A percentile compares a stretch with the other conserved stretches of the same genome.
Conservation (phyloP, 225 moss, liverwort and hornwort species). For the Physcomitrium patens region DNA sequence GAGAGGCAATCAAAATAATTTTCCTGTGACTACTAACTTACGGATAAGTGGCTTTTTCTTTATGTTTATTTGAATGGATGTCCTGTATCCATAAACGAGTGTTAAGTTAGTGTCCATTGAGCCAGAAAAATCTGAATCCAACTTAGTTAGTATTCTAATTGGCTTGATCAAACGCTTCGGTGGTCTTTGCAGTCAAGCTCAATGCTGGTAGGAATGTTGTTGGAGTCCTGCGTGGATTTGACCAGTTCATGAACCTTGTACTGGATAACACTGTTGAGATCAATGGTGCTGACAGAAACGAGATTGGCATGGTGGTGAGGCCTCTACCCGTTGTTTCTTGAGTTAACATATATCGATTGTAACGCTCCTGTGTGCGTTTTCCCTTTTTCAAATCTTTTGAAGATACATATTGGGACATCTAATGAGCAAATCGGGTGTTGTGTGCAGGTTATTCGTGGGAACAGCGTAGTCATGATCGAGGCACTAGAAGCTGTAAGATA, state of each 20-base stretch:
- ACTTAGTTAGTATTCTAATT: background rate
- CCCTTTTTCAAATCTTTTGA: background rate
- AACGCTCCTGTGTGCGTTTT: background rate
- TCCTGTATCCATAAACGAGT: background rate
- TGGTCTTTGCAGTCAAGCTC: constrained; percentile 73
- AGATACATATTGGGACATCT: background rate
- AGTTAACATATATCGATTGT: background rate
- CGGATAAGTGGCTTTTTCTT: background rate
- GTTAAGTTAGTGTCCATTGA: background rate
- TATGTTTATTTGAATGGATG: background rate
- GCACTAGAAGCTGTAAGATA: constrained; percentile 86
- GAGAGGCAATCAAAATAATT: background rate
- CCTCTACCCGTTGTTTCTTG: background rate
- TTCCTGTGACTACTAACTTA: background rate
- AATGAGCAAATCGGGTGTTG: constrained; percentile 20
- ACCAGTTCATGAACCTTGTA: constrained; percentile 99
- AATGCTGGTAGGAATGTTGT: constrained; percentile 93
- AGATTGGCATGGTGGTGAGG: constrained; percentile 97
- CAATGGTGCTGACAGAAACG: constrained; percentile 83
- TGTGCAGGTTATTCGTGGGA: constrained; percentile 90
- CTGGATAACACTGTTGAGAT: constrained; percentile 96
- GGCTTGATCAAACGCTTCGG: background rate
- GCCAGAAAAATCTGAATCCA: background rate
- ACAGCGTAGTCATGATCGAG: constrained; percentile 98
- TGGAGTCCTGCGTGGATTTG: constrained; percentile 92